Evolutionary conservation across 768 basidiomycete genomes (phyloP).

Genomic region (Lentinula sp.): DNA sequence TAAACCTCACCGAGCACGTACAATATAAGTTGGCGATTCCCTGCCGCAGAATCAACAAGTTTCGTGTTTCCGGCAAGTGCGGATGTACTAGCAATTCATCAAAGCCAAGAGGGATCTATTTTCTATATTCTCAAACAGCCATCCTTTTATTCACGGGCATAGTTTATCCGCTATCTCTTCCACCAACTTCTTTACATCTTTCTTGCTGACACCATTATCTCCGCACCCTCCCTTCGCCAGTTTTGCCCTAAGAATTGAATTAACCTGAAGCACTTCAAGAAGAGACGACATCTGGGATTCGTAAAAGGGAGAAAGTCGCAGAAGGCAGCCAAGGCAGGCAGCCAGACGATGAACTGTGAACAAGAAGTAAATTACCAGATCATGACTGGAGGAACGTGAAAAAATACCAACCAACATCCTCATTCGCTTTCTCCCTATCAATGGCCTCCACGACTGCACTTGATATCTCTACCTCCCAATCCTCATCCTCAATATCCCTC

Average conservation of each 20-base stretch:
- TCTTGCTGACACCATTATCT: slow-evolving; percentile 48
- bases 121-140: background rate
- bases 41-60: background rate
- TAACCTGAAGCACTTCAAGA: slow-evolving; percentile 66
- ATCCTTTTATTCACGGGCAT: slow-evolving; percentile 23
- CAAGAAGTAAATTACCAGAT: background rate
- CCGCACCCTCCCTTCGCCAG: slow-evolving; percentile 45
- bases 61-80: no score
- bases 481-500: slow-evolving; percentile 52
- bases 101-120: no score
- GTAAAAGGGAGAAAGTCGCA: slow-evolving; percentile 71
- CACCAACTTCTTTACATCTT: slow-evolving; percentile 59
- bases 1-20: slow-evolving; percentile 9
- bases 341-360: slow-evolving; percentile 73
- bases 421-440: slow-evolving; percentile 59
- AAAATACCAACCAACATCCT: slow-evolving; percentile 68
- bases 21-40: background rate
- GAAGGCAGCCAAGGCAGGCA: slow-evolving; percentile 69
- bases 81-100: no score
- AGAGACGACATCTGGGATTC: slow-evolving; percentile 47
- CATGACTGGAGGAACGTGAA: background rate
- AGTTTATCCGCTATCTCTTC: slow-evolving; percentile 53
- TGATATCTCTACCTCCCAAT: slow-evolving; percentile 82
- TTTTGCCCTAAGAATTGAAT: slow-evolving; percentile 51
- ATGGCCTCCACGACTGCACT: slow-evolving; percentile 82